These are phyloP conservation scores for Colletotrichum abscissum DNA, from an alignment of 2,329 filamentous ascomycete species.

Conservation along the genomic window DNA sequence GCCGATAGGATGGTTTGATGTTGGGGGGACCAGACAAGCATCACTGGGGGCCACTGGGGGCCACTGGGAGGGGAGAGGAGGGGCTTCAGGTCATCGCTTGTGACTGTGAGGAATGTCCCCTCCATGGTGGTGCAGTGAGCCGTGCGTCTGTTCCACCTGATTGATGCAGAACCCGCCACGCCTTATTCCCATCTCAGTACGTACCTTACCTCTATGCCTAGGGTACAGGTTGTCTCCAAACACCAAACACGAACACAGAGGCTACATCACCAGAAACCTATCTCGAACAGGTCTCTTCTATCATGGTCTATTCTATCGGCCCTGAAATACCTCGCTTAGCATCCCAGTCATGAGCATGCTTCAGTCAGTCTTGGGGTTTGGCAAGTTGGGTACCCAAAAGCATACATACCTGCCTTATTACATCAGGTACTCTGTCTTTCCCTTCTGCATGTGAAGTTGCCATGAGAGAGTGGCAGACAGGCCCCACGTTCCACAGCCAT, in stretches of 20 bases:
- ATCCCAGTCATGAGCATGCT: neutral
- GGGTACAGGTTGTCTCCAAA: neutral
- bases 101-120: conserved; percentile 12
- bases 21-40: neutral
- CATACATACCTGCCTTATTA: too few species aligned
- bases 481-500: too few species aligned
- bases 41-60: too few species aligned
- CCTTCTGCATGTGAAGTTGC: neutral
- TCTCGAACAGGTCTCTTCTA: neutral
- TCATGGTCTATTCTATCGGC: neutral
- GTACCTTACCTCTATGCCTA: neutral
- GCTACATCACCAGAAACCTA: neutral
- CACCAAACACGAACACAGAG: neutral
- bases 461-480: neutral
- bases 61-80: neutral
- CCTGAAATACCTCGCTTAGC: neutral
- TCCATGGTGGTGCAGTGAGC: conserved; percentile 5
- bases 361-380: neutral
- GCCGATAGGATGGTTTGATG: conserved; percentile 10
- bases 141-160: conserved; percentile 27
- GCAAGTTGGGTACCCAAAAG: too few species aligned
- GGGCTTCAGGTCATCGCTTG: neutral
- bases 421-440: neutral
- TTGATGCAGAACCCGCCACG: conserved; percentile 25
- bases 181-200: neutral